These are phyloP conservation scores for Malassezia equina DNA, from an alignment of 1,284 basidiomycete genomes.

Conservation along the genomic window DNA sequence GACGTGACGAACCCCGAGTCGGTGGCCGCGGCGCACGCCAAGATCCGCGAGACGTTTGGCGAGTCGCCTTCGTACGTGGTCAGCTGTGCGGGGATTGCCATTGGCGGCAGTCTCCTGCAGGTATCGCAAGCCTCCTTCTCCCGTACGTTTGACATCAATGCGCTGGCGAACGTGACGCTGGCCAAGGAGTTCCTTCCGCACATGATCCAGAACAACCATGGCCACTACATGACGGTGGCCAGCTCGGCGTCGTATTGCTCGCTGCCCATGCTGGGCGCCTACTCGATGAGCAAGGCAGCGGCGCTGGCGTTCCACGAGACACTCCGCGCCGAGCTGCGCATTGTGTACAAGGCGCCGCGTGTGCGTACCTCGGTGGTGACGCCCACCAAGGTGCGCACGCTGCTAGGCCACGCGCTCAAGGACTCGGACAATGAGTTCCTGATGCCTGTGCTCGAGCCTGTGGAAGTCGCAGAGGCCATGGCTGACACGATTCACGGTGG, in stretches of 20 bases:
- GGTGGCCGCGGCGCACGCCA: constrained; percentile 27
- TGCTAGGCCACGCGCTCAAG: constrained; percentile 42
- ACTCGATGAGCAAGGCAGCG: constrained; percentile 39
- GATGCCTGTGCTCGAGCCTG: constrained; percentile 37
- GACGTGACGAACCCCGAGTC: constrained; percentile 36
- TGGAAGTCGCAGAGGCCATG: constrained; percentile 35
- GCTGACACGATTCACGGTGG: constrained; percentile 35
- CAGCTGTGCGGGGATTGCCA: constrained; percentile 43
- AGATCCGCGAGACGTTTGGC: constrained; percentile 35
- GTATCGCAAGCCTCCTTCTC: constrained; percentile 23
- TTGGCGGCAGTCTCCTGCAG: constrained; percentile 33
- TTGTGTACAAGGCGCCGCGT: constrained; percentile 32
- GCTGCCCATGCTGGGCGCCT: constrained; percentile 38
- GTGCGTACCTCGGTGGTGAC: constrained; percentile 40
- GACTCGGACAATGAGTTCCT: constrained; percentile 38
- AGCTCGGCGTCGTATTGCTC: constrained; percentile 34
- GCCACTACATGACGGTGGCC: constrained; percentile 41
- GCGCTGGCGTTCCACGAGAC: constrained; percentile 44
- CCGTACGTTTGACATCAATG: constrained; percentile 40
- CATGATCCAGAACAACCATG: constrained; percentile 42
- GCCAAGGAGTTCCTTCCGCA: constrained; percentile 40
- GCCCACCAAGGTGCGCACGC: constrained; percentile 45
- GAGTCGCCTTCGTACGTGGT: constrained; percentile 27
- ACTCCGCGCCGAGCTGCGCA: constrained; percentile 35
- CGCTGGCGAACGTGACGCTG: constrained; percentile 37